Evolutionary conservation across 2,329 filamentous ascomycete genomes (phyloP).

Genomic region (Alternaria conjuncta): DNA sequence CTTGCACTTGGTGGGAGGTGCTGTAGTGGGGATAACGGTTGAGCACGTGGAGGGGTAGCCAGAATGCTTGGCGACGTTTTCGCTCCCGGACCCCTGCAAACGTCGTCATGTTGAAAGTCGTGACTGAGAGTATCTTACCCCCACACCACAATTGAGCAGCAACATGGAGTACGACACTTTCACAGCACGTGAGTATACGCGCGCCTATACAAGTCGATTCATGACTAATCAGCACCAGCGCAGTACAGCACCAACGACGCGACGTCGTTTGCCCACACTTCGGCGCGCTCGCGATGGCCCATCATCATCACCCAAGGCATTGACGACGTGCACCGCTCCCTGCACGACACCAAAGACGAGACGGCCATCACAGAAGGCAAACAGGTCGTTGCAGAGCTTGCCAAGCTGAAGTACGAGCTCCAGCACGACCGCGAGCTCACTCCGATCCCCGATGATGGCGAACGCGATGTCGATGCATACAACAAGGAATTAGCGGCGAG

Average conservation of each 20-base stretch:
- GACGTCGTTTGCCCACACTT: slow-evolving; percentile 85
- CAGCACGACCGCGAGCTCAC: slow-evolving; percentile 85
- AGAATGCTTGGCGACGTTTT: neutral
- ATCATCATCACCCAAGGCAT: slow-evolving; percentile 92
- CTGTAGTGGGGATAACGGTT: neutral
- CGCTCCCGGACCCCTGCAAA: neutral
- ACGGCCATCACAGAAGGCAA: slow-evolving; percentile 81
- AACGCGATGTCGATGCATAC: slow-evolving; percentile 77
- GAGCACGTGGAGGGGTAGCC: neutral
- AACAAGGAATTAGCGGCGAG: slow-evolving; percentile 83
- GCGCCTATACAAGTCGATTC: accelerated
- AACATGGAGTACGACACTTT: slow-evolving; percentile 34
- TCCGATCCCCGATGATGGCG: slow-evolving; percentile 77
- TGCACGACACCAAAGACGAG: slow-evolving; percentile 64
- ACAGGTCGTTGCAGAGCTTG: slow-evolving; percentile 78
- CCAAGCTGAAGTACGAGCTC: slow-evolving; percentile 89
- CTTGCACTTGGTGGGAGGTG: neutral
- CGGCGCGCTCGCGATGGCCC: slow-evolving; percentile 88
- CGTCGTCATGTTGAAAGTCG: neutral
- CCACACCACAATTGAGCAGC: neutral
- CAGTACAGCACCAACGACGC: slow-evolving; percentile 80
- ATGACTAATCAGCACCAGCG: slow-evolving; percentile 57
- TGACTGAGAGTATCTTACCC: neutral
- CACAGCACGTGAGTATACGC: slow-evolving; percentile 14
- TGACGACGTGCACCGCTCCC: slow-evolving; percentile 87